Base-by-base conservation (phyloP, 305 asterid genomes). In the Petunia hybrid region DNA sequence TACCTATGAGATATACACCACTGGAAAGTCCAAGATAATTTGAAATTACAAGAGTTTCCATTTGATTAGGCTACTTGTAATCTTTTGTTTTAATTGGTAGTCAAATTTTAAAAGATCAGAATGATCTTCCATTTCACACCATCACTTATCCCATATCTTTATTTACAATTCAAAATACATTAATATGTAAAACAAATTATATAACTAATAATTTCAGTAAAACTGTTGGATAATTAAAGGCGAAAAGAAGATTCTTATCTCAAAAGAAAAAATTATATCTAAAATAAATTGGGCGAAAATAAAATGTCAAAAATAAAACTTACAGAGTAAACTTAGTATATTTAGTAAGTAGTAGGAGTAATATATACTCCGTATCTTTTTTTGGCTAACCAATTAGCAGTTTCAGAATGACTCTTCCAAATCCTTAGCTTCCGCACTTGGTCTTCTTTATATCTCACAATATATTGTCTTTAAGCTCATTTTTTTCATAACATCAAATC, bases 391-490 rank as follows among this genome's bases (percentile, higher is more conserved):
- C 31, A 22, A 56, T 63, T 9, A 83, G 82, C 86, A 80, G 81
- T 86, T 84, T 62, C 75, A 57, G 16, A 81, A 76, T 45, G 78
- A 83, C 85, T 70, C 79, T 35, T 71, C 61, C 62, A 31, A 2
- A 45, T 69, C 77, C 77, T 22, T 9, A 5, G 60, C 16, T 38
- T 14, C 46, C 46, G 67, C 71, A 78, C 81, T 9, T 81, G 82
- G 0, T 68, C 75, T 36, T 67, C 48, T 4, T 68, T 65, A 5
- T 35, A 22, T 22, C 31, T 22, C 31, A 22, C 31, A 22, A 22
- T 22, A 22, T 22, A 22, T 22, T 22, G 31, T 22, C 31, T 22
- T 22, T 22, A 22, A 22, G 31, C 31, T 22, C 31, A 22, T 22
- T 22, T 22, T 22, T 22, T 22, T 22, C 31, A 22, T 22, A 22